Percentiles rank a stretch among this genome's conserved stretches.
Evolutionary conservation across 2,329 filamentous ascomycete species (phyloP).

Genomic region (Chrysoporthe deuterocubensis): DNA sequence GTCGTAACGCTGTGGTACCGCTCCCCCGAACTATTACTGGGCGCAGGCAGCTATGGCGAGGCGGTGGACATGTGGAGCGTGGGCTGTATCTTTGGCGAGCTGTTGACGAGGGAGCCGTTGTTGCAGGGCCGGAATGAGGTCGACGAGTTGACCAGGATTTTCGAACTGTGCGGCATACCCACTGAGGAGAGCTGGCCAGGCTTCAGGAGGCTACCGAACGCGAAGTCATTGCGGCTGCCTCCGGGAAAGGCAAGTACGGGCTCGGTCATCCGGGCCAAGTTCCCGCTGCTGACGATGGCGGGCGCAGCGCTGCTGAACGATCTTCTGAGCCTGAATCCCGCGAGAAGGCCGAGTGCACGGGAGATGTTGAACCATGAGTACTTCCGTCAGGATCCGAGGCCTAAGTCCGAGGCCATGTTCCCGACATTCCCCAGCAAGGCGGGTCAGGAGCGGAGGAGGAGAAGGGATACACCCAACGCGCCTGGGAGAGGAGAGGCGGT

Average conservation of each 20-base stretch:
- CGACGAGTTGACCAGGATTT: slow-evolving; percentile 85
- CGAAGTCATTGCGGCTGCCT: slow-evolving; percentile 75
- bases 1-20: slow-evolving; percentile 99
- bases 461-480: slow-evolving; percentile 77
- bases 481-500: slow-evolving; percentile 76
- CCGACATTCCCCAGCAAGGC: slow-evolving; percentile 97
- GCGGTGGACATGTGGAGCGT: slow-evolving; percentile 95
- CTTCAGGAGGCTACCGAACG: slow-evolving; percentile 87
- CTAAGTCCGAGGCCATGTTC: slow-evolving; percentile 90
- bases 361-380: slow-evolving; percentile 81
- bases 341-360: slow-evolving; percentile 68
- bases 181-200: slow-evolving; percentile 82
- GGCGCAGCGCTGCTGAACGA: slow-evolving; percentile 71
- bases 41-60: slow-evolving; percentile 72
- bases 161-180: slow-evolving; percentile 86
- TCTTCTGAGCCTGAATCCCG: slow-evolving; percentile 77
- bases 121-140: slow-evolving; percentile 92
- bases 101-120: slow-evolving; percentile 80
- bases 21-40: slow-evolving; percentile 85
- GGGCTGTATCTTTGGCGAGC: slow-evolving; percentile 93
- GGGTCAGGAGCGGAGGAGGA: slow-evolving; percentile 80
- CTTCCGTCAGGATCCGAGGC: slow-evolving; percentile 86
- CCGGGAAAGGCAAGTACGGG: slow-evolving; percentile 45
- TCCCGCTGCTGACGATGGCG: slow-evolving; percentile 78
- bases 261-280: slow-evolving; percentile 72